Percentiles rank a stretch among this genome's conserved stretches.
Conservation (phyloP, 2,329 filamentous ascomycete species). For the Alternaria viburni region DNA sequence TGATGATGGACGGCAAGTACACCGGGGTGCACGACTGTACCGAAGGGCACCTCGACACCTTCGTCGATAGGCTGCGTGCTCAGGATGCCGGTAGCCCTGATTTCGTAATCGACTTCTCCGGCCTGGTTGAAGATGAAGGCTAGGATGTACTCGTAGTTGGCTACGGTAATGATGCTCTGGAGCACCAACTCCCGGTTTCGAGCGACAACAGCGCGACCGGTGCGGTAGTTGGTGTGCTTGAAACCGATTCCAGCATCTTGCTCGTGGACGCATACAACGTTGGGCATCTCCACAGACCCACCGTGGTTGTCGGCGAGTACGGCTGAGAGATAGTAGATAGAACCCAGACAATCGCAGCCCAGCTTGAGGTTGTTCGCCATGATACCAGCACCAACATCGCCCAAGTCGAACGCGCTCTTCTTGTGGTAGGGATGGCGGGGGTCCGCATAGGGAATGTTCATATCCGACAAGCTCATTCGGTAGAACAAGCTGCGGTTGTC, state of each 20-base stretch:
- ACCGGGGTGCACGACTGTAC: conserved; percentile 72
- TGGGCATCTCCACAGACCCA: conserved; percentile 65
- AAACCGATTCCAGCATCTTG: conserved; percentile 72
- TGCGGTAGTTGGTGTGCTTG: conserved; percentile 76
- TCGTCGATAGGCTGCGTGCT: conserved; percentile 72
- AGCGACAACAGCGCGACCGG: conserved; percentile 66
- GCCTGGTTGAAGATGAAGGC: conserved; percentile 76
- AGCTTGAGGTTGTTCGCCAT: conserved; percentile 74
- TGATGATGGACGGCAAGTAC: conserved; percentile 75
- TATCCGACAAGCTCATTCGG: conserved; percentile 69
- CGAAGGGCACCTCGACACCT: conserved; percentile 68
- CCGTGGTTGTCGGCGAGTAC: conserved; percentile 67
- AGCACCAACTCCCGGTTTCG: conserved; percentile 70
- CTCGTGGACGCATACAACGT: conserved; percentile 73
- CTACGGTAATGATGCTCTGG: conserved; percentile 73
- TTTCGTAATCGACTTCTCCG: conserved; percentile 70
- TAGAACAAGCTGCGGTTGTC: conserved; percentile 71
- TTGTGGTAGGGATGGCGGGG: conserved; percentile 72
- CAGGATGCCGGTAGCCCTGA: conserved; percentile 72
- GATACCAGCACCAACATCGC: conserved; percentile 69
- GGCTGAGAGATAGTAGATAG: conserved; percentile 70
- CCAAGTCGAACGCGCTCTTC: conserved; percentile 70
- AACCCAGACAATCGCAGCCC: conserved; percentile 73
- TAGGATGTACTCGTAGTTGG: conserved; percentile 77
- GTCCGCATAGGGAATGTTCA: conserved; percentile 69